Evolutionary conservation across 1,284 basidiomycete genomes (phyloP).

Genomic region (Moniliella sp.): DNA sequence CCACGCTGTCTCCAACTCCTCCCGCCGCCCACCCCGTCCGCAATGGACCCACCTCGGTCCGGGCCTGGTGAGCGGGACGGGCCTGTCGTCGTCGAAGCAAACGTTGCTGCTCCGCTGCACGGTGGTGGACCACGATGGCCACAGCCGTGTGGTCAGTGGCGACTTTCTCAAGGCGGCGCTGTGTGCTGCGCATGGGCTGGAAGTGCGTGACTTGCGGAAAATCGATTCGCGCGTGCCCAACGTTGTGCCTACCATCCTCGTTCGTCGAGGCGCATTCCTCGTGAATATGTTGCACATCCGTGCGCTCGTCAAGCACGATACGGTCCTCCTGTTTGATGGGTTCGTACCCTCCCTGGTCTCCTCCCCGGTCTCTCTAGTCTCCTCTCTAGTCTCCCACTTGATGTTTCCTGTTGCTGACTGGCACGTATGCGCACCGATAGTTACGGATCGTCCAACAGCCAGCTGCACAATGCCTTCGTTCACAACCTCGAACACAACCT

Average conservation of each 20-base stretch:
- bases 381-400: too few relatives aligned
- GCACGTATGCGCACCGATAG: too few relatives aligned
- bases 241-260: constrained; percentile 71
- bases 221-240: constrained; percentile 84
- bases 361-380: too few relatives aligned
- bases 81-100: background rate
- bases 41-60: constrained; percentile 5
- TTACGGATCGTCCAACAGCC: constrained; percentile 13
- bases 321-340: constrained; percentile 78
- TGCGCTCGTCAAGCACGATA: constrained; percentile 75
- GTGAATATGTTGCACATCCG: constrained; percentile 81
- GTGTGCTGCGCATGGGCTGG: constrained; percentile 59
- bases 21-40: too few relatives aligned
- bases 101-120: background rate
- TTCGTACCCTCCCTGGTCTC: too few relatives aligned
- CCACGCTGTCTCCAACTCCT: too few relatives aligned
- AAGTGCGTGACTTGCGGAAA: constrained; percentile 88
- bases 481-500: constrained; percentile 24
- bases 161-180: constrained; percentile 73
- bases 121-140: background rate
- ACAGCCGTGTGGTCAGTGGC: too few relatives aligned
- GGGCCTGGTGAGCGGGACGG: background rate
- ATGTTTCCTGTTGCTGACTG: too few relatives aligned
- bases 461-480: constrained; percentile 20
- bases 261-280: constrained; percentile 57